Base-by-base conservation (phyloP, 108 stramenopile species). In the Nitzschia putrida region DNA sequence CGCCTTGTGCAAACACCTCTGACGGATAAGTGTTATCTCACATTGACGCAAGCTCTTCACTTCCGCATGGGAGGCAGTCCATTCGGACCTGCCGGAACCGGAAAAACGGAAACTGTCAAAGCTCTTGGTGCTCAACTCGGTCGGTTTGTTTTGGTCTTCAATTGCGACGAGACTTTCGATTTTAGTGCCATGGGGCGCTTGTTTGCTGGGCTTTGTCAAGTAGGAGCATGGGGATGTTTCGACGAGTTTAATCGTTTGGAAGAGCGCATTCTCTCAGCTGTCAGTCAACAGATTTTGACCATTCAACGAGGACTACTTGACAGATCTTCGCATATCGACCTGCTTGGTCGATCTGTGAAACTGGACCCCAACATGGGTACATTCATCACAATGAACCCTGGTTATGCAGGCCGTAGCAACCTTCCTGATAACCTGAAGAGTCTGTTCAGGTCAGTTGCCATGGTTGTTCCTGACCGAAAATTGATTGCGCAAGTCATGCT, bases 311-410 rank as follows among this genome's bases (percentile, higher is more conserved):
- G 96, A 14, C 79, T 98, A 16, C 61, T 89, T 12, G 80, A 88
- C 29, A 71, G 89, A 9, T 63, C 85, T 66, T 68, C 82, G 14
- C 72, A 84, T 26, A 90, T 95, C 63, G 90, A 92, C 45, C 66
- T 95, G 51, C 69, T 92, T 8, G 91, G 90, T 21, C 78, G 88
- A 77, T 61, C 79, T 11, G 83, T 97, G 23, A 49, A 71, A 22
- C 71, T 99, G 25, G 88, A 98, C 75, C 86, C 93, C 56, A 92
- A 96, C 71, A 96, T 99, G 55, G 98, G 95, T 8, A 97, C 98
- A 53, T 99, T 99, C 73, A 93, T 99, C 10, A 99, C 99, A 21
- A 97, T 99, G 97, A 99, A 99, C 76, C 99, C 99, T 38, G 99
- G 98, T 38, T 99, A 99, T 80, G 98, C 97, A 8, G 98, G 99